A percentile compares a stretch with the other conserved stretches of the same genome.
Conservation (phyloP, 306 rosid genomes). For the Acacia melanoxylon region DNA sequence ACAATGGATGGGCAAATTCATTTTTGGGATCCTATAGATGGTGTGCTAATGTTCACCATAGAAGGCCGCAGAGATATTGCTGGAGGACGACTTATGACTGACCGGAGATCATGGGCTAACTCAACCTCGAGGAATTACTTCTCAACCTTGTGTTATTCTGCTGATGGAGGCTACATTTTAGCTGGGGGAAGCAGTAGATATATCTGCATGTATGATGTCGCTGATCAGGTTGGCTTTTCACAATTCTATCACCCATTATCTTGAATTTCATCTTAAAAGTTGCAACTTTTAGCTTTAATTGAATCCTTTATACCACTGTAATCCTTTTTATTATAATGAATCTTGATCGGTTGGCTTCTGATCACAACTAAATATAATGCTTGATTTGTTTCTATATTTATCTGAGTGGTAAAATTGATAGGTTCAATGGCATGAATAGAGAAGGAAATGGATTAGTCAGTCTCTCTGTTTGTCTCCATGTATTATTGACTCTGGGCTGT, state of each 20-base stretch:
- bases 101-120: constrained; percentile 86
- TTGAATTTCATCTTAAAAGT: constrained; percentile 27
- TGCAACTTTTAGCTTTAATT: constrained; percentile 10
- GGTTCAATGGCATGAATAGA: neutral
- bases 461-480: neutral
- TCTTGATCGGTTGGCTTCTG: neutral
- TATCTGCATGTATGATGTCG: constrained; percentile 94
- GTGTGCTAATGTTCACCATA: constrained; percentile 77
- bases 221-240: constrained; percentile 77
- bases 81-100: constrained; percentile 93
- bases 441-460: neutral
- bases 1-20: constrained; percentile 95
- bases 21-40: constrained; percentile 97
- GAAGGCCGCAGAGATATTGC: constrained; percentile 94
- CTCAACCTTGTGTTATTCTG: constrained; percentile 86
- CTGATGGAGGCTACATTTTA: constrained; percentile 92
- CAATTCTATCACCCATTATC: constrained; percentile 6
- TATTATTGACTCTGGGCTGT: neutral
- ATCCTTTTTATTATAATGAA: neutral
- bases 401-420: neutral
- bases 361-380: neutral
- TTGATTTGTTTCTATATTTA: neutral
- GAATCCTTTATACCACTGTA: neutral
- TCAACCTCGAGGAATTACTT: constrained; percentile 84
- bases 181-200: constrained; percentile 92